Conservation (phyloP, 1,284 basidiomycete genomes). For the Inonotus hispidus region DNA sequence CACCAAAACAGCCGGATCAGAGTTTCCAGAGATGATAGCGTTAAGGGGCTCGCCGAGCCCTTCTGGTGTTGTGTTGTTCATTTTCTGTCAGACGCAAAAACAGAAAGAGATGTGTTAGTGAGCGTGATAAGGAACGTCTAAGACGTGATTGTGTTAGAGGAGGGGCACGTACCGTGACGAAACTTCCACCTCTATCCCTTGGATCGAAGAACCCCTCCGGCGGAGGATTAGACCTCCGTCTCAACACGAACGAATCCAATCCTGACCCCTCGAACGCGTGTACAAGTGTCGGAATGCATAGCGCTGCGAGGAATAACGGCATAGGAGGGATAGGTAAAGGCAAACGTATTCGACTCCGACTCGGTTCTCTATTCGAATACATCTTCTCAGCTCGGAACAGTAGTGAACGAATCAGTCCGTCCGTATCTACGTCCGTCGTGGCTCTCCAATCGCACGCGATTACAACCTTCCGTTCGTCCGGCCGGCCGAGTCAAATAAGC, state of each 20-base stretch:
- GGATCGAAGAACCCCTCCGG: constrained; percentile 42
- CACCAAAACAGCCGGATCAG: constrained; percentile 67
- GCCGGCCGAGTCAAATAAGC: too few relatives aligned
- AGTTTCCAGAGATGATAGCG: constrained; percentile 77
- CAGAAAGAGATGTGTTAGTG: neutral
- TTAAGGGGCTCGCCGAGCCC: constrained; percentile 91
- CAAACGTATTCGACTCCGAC: too few relatives aligned
- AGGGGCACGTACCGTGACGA: constrained; percentile 40
- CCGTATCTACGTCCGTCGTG: too few relatives aligned
- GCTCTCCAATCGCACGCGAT: too few relatives aligned
- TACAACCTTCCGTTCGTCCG: too few relatives aligned
- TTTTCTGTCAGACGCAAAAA: constrained; percentile 33
- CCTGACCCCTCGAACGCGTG: neutral
- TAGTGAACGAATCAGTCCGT: too few relatives aligned
- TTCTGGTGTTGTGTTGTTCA: constrained; percentile 59
- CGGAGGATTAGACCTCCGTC: constrained; percentile 14
- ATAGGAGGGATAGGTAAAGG: neutral
- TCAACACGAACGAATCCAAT: neutral
- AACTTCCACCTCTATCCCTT: constrained; percentile 34
- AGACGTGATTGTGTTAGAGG: neutral
- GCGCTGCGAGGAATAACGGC: neutral
- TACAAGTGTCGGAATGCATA: neutral
- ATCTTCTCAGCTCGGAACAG: too few relatives aligned
- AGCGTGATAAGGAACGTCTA: neutral
- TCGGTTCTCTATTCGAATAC: too few relatives aligned